phyloP scores from a whole-genome alignment of 495 filamentous ascomycete genomes.

The Hypoxylon lenormandii region DNA sequence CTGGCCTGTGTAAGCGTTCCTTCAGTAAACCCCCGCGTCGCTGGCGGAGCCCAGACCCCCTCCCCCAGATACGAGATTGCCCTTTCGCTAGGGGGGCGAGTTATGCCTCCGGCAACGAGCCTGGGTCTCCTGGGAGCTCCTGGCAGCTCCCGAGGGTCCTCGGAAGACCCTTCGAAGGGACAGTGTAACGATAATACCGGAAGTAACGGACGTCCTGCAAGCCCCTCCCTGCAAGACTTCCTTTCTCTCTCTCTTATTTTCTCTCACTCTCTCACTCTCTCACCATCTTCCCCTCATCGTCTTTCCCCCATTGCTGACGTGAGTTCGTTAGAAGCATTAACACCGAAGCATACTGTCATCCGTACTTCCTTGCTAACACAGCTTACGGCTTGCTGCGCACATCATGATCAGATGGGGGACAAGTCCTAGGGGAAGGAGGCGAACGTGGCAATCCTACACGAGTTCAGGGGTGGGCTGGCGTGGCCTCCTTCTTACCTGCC shows the following conservation, averaged over 20 bases:
- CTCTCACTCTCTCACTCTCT: background rate
- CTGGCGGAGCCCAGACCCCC: slow-evolving; percentile 28
- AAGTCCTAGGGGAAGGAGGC: slow-evolving; percentile 7
- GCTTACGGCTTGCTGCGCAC: slow-evolving; percentile 29
- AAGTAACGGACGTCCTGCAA: slow-evolving; percentile 47
- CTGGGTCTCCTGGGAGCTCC: slow-evolving; percentile 29
- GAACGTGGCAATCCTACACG: slow-evolving; percentile 27
- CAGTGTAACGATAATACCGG: slow-evolving; percentile 46
- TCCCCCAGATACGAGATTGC: slow-evolving; percentile 39
- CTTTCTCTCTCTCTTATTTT: slow-evolving; percentile 4
- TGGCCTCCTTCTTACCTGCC: slow-evolving; percentile 11
- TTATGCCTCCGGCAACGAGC: slow-evolving; percentile 27
- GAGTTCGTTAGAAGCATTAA: slow-evolving; percentile 30
- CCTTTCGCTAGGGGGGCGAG: slow-evolving; percentile 22
- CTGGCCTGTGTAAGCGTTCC: slow-evolving; percentile 18
- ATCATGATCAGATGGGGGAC: slow-evolving; percentile 25
- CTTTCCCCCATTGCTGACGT: slow-evolving; percentile 36
- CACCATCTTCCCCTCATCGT: slow-evolving; percentile 2
- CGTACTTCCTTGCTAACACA: slow-evolving; percentile 33
- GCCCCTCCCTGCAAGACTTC: slow-evolving; percentile 36
- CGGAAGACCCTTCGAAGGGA: slow-evolving; percentile 26
- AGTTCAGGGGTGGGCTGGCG: slow-evolving; percentile 6
- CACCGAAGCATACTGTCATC: slow-evolving; percentile 35
- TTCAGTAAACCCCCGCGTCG: slow-evolving; percentile 39
- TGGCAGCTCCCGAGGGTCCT: slow-evolving; percentile 37